phyloP scores from a whole-genome alignment of 768 basidiomycete species.

The Rhizopogon rudus region DNA sequence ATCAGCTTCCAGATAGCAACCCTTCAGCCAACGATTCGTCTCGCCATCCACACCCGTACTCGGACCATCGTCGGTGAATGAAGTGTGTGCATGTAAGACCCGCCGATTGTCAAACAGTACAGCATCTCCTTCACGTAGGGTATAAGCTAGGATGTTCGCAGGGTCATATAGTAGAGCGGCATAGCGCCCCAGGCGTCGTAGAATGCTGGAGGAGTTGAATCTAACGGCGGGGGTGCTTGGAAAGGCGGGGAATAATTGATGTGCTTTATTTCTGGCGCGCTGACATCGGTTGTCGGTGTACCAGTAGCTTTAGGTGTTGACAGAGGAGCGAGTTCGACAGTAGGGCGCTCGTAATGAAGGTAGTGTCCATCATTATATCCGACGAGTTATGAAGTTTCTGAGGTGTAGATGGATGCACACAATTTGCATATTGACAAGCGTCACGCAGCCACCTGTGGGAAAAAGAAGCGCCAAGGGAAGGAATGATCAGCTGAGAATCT shows the following conservation, averaged over 20 bases:
- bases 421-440: constrained; percentile 67
- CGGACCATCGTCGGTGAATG: constrained; percentile 44
- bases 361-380: constrained; percentile 86
- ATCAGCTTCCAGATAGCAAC: constrained; percentile 74
- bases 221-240: constrained; percentile 69
- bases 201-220: constrained; percentile 47
- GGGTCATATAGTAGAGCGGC: constrained; percentile 50
- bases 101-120: constrained; percentile 92
- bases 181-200: constrained; percentile 63
- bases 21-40: constrained; percentile 83
- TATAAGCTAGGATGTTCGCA: constrained; percentile 52
- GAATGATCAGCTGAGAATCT: constrained; percentile 10
- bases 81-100: constrained; percentile 81
- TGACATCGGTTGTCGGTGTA: not conserved
- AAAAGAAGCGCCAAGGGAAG: constrained; percentile 38
- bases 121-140: constrained; percentile 75
- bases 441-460: constrained; percentile 82
- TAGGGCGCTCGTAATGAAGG: constrained; percentile 65
- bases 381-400: constrained; percentile 76
- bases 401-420: constrained; percentile 69
- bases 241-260: constrained; percentile 96
- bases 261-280: constrained; percentile 39
- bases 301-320: constrained; percentile 9
- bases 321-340: constrained; percentile 53
- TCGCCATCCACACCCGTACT: constrained; percentile 35